These are phyloP conservation scores for Metschnikowia colocasiae DNA, from an alignment of 805 yeast genomes.

Conservation along the genomic window DNA sequence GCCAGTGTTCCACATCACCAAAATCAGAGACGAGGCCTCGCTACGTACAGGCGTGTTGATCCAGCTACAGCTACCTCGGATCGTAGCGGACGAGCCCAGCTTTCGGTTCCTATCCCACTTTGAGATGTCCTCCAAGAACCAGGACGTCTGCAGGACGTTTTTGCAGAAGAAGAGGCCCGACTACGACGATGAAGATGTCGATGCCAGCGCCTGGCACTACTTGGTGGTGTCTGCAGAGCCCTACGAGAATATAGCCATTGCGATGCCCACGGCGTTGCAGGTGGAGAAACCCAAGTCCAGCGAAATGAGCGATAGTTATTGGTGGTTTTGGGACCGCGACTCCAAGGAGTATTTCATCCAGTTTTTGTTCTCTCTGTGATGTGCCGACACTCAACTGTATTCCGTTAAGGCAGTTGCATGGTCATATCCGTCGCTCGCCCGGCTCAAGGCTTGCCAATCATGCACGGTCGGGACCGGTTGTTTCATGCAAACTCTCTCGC, in stretches of 20 bases:
- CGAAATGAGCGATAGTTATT: conserved; percentile 37
- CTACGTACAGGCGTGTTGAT: conserved; percentile 63
- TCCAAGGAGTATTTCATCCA: conserved; percentile 68
- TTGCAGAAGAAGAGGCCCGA: conserved; percentile 19
- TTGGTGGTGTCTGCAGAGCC: conserved; percentile 86
- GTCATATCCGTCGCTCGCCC: too few species aligned
- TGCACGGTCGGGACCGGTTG: too few species aligned
- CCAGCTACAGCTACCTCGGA: conserved; percentile 53
- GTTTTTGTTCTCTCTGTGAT: conserved; percentile 44
- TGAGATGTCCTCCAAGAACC: conserved; percentile 51
- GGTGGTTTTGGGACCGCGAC: conserved; percentile 76
- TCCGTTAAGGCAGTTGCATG: too few species aligned
- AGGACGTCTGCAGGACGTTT: conserved; percentile 30
- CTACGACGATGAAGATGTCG: conserved; percentile 19
- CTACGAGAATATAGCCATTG: conserved; percentile 74
- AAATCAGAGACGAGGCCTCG: conserved; percentile 60
- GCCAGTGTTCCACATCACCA: conserved; percentile 67
- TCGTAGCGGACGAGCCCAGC: conserved; percentile 51
- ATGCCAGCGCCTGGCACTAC: conserved; percentile 54
- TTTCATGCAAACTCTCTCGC: too few species aligned
- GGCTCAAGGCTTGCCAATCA: too few species aligned
- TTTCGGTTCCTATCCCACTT: conserved; percentile 74
- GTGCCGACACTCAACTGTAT: too few species aligned
- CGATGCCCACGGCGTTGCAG: conserved; percentile 64
- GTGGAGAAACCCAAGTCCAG: conserved; percentile 29